Percentiles rank a stretch among this genome's conserved stretches.
Evolutionary conservation across 106 monocot genomes (phyloP).

Genomic region (Xerophyta viscosa): DNA sequence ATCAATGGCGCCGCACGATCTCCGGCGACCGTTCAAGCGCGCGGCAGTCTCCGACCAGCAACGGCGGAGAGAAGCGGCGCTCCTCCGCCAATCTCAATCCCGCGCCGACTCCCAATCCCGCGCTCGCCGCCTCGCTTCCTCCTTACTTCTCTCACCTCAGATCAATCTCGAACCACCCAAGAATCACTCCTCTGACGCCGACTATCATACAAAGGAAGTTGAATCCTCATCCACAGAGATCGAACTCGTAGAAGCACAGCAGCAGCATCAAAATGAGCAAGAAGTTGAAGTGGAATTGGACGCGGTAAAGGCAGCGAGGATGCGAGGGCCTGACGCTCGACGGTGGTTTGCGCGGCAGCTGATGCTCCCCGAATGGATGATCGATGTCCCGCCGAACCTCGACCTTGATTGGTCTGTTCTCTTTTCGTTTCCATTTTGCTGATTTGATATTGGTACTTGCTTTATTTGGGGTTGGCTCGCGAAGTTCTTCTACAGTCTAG

Average conservation of each 20-base stretch:
- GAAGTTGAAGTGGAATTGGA: slow-evolving; percentile 22
- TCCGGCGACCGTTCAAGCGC: slow-evolving; percentile 82
- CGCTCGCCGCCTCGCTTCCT: slow-evolving; percentile 70
- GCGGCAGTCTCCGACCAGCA: slow-evolving; percentile 83
- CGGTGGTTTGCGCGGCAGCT: slow-evolving; percentile 89
- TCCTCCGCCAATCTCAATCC: slow-evolving; percentile 61
- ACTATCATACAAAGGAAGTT: neutral
- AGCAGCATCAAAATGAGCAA: neutral
- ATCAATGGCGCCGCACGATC: slow-evolving; percentile 59
- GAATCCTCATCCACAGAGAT: neutral
- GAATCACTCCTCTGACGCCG: neutral
- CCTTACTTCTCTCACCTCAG: slow-evolving; percentile 30
- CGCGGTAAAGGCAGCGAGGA: slow-evolving; percentile 46
- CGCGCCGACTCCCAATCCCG: slow-evolving; percentile 84
- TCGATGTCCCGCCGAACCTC: slow-evolving; percentile 69
- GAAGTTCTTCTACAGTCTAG: no score
- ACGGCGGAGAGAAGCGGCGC: slow-evolving; percentile 70
- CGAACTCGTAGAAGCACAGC: slow-evolving; percentile 4
- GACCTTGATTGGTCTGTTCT: slow-evolving; percentile 52
- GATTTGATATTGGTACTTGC: neutral
- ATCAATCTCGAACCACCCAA: no score
- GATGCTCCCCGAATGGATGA: slow-evolving; percentile 96
- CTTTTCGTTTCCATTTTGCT: neutral
- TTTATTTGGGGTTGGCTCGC: neutral
- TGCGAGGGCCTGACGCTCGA: slow-evolving; percentile 61